Evolutionary conservation across 225 moss, liverwort and hornwort genomes (phyloP).

Genomic region (Bryum argenteum): DNA sequence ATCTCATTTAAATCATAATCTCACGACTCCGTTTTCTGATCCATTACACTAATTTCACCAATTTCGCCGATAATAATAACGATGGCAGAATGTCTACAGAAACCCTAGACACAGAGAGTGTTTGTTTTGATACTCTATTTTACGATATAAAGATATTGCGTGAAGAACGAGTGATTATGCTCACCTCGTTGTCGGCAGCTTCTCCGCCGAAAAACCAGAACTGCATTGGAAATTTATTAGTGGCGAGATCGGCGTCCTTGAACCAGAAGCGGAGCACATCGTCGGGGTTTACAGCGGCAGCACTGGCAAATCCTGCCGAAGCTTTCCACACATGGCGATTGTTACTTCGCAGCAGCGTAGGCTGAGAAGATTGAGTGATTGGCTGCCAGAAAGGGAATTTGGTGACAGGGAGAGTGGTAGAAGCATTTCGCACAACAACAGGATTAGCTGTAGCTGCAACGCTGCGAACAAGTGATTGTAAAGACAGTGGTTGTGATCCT

Average conservation of each 20-base stretch:
- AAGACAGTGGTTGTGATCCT: conserved; percentile 9
- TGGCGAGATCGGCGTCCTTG: conserved; percentile 44
- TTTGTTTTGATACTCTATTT: not conserved
- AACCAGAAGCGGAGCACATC: conserved; percentile 52
- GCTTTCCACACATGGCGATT: not conserved
- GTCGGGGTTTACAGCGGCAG: conserved; percentile 26
- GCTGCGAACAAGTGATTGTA: conserved; percentile 14
- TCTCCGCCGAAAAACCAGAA: conserved; percentile 55
- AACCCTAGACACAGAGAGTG: not conserved
- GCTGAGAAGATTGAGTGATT: not conserved
- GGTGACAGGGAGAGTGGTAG: conserved; percentile 1
- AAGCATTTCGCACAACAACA: not conserved
- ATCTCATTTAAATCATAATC: not conserved
- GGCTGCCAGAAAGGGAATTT: conserved; percentile 12
- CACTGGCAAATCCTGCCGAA: not conserved
- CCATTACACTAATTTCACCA: too few species aligned
- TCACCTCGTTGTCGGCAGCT: conserved; percentile 45
- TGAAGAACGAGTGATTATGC: not conserved
- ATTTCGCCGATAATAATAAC: too few species aligned
- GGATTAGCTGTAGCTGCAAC: not conserved
- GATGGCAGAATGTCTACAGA: not conserved
- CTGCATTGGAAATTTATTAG: conserved; percentile 7
- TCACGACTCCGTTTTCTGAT: too few species aligned
- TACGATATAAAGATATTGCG: not conserved
- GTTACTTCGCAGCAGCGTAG: not conserved